phyloP scores from a whole-genome alignment of 2,329 filamentous ascomycete species.

The Fusarium falciforme region DNA sequence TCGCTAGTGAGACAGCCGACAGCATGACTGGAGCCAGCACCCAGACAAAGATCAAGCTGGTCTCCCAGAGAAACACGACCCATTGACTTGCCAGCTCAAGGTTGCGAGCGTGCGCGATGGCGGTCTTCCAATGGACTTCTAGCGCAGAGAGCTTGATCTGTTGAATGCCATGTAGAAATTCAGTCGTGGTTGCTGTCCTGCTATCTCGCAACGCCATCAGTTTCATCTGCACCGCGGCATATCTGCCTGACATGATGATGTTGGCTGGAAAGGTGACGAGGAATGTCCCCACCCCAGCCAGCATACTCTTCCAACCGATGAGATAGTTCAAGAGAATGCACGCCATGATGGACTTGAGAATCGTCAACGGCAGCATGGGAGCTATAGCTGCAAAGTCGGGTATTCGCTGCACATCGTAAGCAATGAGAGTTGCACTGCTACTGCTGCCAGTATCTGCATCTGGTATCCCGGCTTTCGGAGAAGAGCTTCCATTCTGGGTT shows the following conservation, averaged over 20 bases:
- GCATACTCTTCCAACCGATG: neutral
- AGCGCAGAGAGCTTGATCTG: neutral
- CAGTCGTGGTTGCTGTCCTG: neutral
- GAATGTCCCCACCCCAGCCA: neutral
- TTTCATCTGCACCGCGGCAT: neutral
- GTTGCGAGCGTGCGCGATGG: neutral
- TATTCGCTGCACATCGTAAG: neutral
- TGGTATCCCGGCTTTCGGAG: neutral
- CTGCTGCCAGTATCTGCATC: neutral
- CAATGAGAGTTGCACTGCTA: neutral
- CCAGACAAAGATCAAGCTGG: neutral
- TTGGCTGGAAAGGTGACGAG: neutral
- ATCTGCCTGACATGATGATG: neutral
- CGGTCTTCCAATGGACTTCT: neutral
- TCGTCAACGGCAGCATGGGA: neutral
- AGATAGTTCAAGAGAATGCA: neutral
- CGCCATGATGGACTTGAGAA: neutral
- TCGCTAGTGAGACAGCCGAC: neutral
- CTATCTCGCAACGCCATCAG: neutral
- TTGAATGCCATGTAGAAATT: neutral
- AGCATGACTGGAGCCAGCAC: neutral
- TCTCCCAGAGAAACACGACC: neutral
- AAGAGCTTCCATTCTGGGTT: neutral
- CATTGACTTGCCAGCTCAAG: neutral
- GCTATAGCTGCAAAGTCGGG: neutral